Evolutionary conservation across 208 protist genomes (phyloP), one percentile per base, ranked within the genome.

Genomic region (Trypanosoma grayi): DNA sequence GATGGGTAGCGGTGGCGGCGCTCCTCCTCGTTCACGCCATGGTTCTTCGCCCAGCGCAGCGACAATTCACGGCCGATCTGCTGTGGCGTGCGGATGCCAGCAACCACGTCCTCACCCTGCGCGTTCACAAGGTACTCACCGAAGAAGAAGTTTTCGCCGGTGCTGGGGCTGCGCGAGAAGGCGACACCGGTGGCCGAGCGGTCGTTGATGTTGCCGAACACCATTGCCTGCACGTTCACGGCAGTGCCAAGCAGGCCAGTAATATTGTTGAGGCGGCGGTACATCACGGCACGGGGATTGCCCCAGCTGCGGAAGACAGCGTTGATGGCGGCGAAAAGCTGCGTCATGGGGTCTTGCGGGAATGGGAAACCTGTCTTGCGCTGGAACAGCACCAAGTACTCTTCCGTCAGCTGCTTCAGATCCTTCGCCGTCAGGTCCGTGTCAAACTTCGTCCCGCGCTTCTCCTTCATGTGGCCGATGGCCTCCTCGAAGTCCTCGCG

Each of bases 51-150:
- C 87, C 83, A 90, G 57, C 72, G 66, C 20, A 85, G 72, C 24
- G 78, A 83, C 27, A 81, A 60, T 52, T 74, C 75, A 36, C 72
- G 46, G 37, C 68, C 72, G 58, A 98, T 87, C 56, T 93, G 83
- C 70, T 94, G 75, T 16, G 95, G 95, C 20, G 95, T 98, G 50
- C 96, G 80, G 51, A 98, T 97, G 51, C 96, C 96, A 47, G 96
- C 92, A 16, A 98, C 96, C 18, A 98, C 96, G 61, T 98, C 96
- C 73, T 98, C 96, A 36, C 96, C 87, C 72, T 98, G 96, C 22
- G 96, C 96, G 66, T 98, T 98, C 25, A 90, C 70, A 24, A 98
- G 87, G 68, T 91, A 98, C 75, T 98, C 96, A 43, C 96, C 96
- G 68, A 96, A 98, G 75, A 94, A 89, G 58, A 73, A 80, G 54